Conservation (phyloP, 139 green algal species). For the Axilococcus clingmanii region DNA sequence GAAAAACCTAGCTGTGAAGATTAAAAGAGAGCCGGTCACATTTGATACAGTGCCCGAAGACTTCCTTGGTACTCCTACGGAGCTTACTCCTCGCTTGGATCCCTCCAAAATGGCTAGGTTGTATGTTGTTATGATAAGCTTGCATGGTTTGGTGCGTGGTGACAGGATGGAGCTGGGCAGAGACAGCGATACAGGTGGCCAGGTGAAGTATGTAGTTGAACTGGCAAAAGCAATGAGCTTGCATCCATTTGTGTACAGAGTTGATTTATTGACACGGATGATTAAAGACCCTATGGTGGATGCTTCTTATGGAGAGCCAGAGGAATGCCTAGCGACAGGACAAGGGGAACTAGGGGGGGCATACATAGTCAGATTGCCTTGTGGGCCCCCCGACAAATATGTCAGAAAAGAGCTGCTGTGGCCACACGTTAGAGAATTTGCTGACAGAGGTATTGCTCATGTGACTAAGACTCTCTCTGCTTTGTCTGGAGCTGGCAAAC, state of each 20-base stretch:
- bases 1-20: not conserved
- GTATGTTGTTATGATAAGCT: conserved; percentile 76
- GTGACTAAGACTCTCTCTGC: conserved; percentile 37
- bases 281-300: conserved; percentile 61
- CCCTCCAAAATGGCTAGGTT: conserved; percentile 32
- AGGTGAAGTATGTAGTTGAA: conserved; percentile 92
- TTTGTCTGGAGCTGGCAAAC: conserved; percentile 39
- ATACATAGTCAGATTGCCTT: conserved; percentile 84
- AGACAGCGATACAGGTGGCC: conserved; percentile 85
- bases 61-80: conserved; percentile 5
- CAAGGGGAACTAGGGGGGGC: conserved; percentile 52
- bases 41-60: conserved; percentile 24
- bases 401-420: conserved; percentile 84
- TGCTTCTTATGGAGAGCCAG: conserved; percentile 47
- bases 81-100: conserved; percentile 2
- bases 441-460: conserved; percentile 65
- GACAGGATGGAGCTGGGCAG: conserved; percentile 86
- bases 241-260: conserved; percentile 80
- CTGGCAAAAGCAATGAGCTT: conserved; percentile 71
- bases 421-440: conserved; percentile 87
- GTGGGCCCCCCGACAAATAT: conserved; percentile 60
- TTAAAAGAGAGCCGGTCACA: not conserved
- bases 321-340: conserved; percentile 59
- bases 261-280: conserved; percentile 87
- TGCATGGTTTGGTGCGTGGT: conserved; percentile 86